These are phyloP conservation scores for Fusarium nelsonii DNA, from an alignment of 2,329 filamentous ascomycete genomes.

Conservation along the genomic window DNA sequence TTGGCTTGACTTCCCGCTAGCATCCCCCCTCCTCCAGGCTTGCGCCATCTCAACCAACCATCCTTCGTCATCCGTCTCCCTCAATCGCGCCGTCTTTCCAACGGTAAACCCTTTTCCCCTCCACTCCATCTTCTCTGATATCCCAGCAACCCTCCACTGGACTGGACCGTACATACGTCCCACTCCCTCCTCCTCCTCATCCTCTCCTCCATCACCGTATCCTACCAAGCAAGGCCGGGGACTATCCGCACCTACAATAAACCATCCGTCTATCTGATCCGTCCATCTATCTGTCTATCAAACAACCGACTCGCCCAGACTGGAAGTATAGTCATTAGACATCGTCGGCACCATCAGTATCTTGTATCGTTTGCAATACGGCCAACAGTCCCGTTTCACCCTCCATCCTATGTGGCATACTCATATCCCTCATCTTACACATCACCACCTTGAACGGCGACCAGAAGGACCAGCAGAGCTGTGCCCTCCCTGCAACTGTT, in stretches of 20 bases:
- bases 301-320: slow-evolving; percentile 32
- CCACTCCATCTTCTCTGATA: slow-evolving; percentile 42
- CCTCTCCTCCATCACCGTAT: slow-evolving; percentile 26
- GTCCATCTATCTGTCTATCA: slow-evolving; percentile 30
- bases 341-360: slow-evolving; percentile 32
- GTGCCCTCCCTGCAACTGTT: slow-evolving; percentile 1
- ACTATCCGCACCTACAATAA: slow-evolving; percentile 39
- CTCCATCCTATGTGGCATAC: slow-evolving; percentile 6
- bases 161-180: slow-evolving; percentile 20
- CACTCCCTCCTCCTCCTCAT: slow-evolving; percentile 43
- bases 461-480: slow-evolving; percentile 10
- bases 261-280: slow-evolving; percentile 31
- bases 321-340: slow-evolving; percentile 25
- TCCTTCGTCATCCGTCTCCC: slow-evolving; percentile 51
- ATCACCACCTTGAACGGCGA: slow-evolving; percentile 20
- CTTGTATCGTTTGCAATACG: slow-evolving; percentile 20
- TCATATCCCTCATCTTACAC: slow-evolving; percentile 11
- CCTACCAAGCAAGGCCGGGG: slow-evolving; percentile 32
- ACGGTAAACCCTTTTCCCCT: slow-evolving; percentile 43
- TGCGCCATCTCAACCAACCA: slow-evolving; percentile 53
- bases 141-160: slow-evolving; percentile 40
- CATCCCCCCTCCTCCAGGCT: slow-evolving; percentile 34
- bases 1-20: slow-evolving; percentile 37
- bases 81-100: slow-evolving; percentile 48
- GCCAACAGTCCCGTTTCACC: slow-evolving; percentile 21